Conservation (phyloP, 1,284 basidiomycete species). For the Inonotus hispidus region DNA sequence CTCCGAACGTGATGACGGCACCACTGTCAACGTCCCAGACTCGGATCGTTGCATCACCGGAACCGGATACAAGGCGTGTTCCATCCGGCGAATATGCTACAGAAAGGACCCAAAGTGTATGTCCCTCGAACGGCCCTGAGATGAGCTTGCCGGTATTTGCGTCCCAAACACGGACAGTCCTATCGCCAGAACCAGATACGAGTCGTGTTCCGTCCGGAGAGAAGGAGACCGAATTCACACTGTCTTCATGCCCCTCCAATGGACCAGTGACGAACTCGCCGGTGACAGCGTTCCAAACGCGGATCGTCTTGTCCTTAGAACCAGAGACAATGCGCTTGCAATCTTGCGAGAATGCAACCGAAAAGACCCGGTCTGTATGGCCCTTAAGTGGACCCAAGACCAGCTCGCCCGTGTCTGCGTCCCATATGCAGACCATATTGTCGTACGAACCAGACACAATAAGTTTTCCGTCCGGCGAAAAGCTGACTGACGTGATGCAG, state of each 20-base stretch:
- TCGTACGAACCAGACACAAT: not conserved
- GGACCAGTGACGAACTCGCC: not conserved
- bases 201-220: not conserved
- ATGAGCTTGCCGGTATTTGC: not conserved
- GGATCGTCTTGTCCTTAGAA: constrained; percentile 1
- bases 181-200: not conserved
- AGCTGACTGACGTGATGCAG: no score
- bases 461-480: no score
- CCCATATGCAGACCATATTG: constrained; percentile 11
- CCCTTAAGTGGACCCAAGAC: not conserved
- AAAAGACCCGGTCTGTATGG: not conserved
- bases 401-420: not conserved
- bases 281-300: constrained; percentile 8
- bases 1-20: not conserved
- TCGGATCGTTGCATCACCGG: not conserved
- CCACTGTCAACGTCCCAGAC: not conserved
- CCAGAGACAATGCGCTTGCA: not conserved
- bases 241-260: not conserved
- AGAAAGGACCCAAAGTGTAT: not conserved
- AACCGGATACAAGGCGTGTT: not conserved
- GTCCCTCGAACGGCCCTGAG: not conserved
- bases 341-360: no score
- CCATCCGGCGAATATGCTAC: not conserved
- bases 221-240: not conserved
- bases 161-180: not conserved